A percentile compares a stretch with the other conserved stretches of the same genome.
Conservation (phyloP, 78 protist species). For the Guillardia theta region DNA sequence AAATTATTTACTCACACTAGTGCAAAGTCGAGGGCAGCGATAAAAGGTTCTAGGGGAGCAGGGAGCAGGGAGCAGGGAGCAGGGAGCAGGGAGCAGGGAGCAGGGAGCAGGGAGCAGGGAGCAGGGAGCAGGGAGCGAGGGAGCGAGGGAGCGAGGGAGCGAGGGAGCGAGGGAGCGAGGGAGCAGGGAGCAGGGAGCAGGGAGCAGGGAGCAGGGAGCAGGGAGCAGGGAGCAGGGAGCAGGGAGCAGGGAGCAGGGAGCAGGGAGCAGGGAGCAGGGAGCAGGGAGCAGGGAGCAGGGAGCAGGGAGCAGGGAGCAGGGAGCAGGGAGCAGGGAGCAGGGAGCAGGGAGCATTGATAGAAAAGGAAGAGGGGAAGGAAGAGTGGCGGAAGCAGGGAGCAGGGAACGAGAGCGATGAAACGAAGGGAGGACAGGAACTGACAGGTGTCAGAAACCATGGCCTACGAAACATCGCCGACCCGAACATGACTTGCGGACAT, state of each 20-base stretch:
- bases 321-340: neutral
- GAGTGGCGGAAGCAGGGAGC: neutral
- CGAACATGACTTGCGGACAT: no score
- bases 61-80: neutral
- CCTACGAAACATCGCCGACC: neutral
- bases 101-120: neutral
- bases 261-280: neutral
- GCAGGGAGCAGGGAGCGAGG: neutral
- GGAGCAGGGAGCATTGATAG: neutral
- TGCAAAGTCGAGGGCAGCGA: no score
- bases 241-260: neutral
- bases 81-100: neutral
- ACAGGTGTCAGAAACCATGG: neutral
- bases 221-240: neutral
- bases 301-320: neutral
- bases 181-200: neutral
- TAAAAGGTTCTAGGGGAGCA: neutral
- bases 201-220: neutral
- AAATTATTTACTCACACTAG: no score
- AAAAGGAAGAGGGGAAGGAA: neutral
- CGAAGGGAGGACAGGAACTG: neutral
- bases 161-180: neutral
- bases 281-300: neutral
- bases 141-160: neutral
- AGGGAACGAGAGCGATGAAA: neutral